These are phyloP conservation scores for Persicaria tinctoria DNA, from an alignment of 148 eudicot genomes.

Conservation along the genomic window DNA sequence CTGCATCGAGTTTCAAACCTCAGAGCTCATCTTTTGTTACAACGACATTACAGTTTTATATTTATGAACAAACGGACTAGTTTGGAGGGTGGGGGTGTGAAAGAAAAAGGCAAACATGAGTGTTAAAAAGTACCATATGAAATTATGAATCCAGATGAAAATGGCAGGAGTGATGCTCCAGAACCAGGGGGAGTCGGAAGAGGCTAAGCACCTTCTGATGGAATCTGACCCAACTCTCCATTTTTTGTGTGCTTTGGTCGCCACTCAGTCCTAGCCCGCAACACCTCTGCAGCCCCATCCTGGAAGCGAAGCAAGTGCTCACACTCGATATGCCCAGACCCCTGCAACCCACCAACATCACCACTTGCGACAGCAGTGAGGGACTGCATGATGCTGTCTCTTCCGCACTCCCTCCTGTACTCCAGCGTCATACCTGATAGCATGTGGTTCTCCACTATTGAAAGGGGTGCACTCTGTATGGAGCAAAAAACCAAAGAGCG, in stretches of 20 bases:
- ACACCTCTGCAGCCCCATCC: conserved; percentile 60
- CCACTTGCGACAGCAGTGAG: conserved; percentile 51
- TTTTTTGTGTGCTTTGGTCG: conserved; percentile 54
- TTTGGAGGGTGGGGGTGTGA: too few relatives aligned
- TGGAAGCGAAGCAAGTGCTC: conserved; percentile 73
- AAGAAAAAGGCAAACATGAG: too few relatives aligned
- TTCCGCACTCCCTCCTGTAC: conserved; percentile 81
- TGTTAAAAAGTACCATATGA: too few relatives aligned
- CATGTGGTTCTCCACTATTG: conserved; percentile 63
- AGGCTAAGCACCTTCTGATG: neutral
- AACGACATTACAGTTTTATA: too few relatives aligned
- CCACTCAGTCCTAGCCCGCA: conserved; percentile 79
- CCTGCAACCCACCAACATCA: conserved; percentile 31
- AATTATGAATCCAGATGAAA: too few relatives aligned
- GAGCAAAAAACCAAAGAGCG: neutral
- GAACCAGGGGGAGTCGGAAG: too few relatives aligned
- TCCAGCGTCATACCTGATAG: conserved; percentile 71
- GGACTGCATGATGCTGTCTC: conserved; percentile 69
- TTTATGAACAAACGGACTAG: too few relatives aligned
- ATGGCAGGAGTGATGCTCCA: too few relatives aligned
- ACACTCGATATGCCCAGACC: conserved; percentile 55
- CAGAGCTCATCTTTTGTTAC: too few relatives aligned
- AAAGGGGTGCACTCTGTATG: conserved; percentile 68
- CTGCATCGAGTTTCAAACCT: too few relatives aligned
- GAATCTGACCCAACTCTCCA: conserved; percentile 29